Conservation (phyloP, 495 filamentous ascomycete genomes). For the Penicillium atrosanguineum region DNA sequence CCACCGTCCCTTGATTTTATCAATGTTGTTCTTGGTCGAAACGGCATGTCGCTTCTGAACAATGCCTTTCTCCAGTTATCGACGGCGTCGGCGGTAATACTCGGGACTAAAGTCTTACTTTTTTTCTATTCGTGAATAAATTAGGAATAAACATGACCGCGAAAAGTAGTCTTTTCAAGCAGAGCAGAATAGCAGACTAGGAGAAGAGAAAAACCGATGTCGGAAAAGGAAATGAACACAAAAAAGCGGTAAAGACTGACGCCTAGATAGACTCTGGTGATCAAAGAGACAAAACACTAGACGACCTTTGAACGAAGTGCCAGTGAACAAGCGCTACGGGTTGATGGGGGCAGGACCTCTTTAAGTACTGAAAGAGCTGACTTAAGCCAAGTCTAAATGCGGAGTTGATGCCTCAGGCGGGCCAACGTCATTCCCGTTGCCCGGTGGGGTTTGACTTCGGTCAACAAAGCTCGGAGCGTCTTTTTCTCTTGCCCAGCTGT, state of each 20-base stretch:
- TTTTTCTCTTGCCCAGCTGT: conserved; percentile 12
- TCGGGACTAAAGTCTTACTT: not conserved
- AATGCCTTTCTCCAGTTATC: conserved; percentile 11
- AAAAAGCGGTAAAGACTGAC: not conserved
- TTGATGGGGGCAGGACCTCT: conserved; percentile 1
- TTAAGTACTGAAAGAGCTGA: conserved; percentile 6
- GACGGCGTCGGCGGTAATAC: conserved; percentile 9
- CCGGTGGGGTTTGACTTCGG: conserved; percentile 30
- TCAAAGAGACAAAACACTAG: not conserved
- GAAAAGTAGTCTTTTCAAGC: not conserved
- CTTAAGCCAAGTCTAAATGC: not conserved
- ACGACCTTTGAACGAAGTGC: not conserved
- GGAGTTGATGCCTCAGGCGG: conserved; percentile 23
- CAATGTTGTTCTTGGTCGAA: conserved; percentile 15
- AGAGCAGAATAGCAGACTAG: not conserved
- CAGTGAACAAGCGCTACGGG: not conserved
- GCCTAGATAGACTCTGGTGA: not conserved
- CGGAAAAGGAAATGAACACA: not conserved
- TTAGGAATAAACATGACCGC: not conserved
- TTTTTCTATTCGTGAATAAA: not conserved
- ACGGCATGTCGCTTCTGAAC: conserved; percentile 7
- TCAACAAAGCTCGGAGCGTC: conserved; percentile 34
- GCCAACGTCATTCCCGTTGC: conserved; percentile 41
- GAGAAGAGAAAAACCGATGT: not conserved
- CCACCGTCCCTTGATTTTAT: conserved; percentile 4